Base-by-base conservation (phyloP, 805 yeast species). In the Wickerhamiella sorbophila region DNA sequence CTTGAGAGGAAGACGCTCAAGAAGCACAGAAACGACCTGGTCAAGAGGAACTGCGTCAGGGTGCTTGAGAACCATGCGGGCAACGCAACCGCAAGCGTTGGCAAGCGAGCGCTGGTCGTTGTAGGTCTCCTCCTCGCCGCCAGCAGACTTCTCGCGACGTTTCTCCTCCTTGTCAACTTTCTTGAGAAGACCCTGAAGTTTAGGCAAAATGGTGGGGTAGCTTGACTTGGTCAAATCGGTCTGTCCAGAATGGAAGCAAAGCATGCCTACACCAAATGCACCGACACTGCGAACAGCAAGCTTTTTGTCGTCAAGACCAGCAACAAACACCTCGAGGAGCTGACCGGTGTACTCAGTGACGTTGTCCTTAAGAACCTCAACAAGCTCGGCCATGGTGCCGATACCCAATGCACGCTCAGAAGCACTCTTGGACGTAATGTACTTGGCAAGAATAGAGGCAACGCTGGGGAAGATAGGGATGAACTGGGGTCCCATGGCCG, bases 1-100 rank as follows among this genome's bases (percentile, higher is more conserved):
- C 57, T 77, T 74, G 57, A 91, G 72, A 40, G 98, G 98, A 56
- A 91, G 71, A 54, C 81, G 88, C 39, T 70, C 64, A 47, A 87
- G 65, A 55, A 91, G 68, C 19, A 70, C 72, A 39, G 94, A 93
- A 18, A 81, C 66, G 34, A 88, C 74, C 43, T 76, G 86, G 45
- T 71, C 75, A 50, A 85, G 63, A 46, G 96, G 96, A 31, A 79
- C 71, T 15, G 52, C 48, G 31, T 63, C 64, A 53, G 74, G 76
- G 59, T 81, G 72, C 58, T 79, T 78, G 60, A 83, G 66, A 12
- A 82, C 73, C 82, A 91, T 71, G 64, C 98, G 77, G 15, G 95
- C 87, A 44, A 87, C 94, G 72, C 97, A 91, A 35, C 98, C 98
- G 61, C 91, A 80, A 4, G 95, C 95, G 61, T 91, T 91, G 46